Base-by-base conservation (phyloP, 2,329 filamentous ascomycete genomes). In the Dactylella cylindrospora region DNA sequence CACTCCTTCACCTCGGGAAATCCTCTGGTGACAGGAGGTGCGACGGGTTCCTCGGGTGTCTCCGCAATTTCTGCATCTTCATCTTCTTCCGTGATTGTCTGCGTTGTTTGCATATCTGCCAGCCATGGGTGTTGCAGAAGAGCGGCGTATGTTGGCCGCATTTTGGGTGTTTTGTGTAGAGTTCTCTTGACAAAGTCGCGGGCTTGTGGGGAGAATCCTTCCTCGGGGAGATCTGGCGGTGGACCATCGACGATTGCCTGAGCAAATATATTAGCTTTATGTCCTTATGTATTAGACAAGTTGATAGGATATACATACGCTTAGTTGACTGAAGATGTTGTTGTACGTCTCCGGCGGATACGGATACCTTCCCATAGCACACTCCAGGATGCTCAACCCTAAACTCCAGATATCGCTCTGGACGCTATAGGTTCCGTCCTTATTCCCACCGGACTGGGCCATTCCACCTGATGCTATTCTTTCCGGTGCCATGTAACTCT, bases 401-500 rank as follows among this genome's bases (percentile, higher is more conserved):
- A 98, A 75, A 73, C 89, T 95, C 93, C 93, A 98, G 60, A 98
- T 91, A 71, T 98, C 93, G 71, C 89, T 95, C 74, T 97, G 93
- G 31, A 98, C 93, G 72, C 88, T 95, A 74, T 98, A 98, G 2
- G 91, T 95, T 53, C 91, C 91, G 12, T 64, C 64, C 23, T 50
- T 64, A 20, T 64, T 54, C 59, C 85, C 85, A 4, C 81, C 78
- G 20, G 85, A 85, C 3, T 82, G 79, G 64, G 85, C 81, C 57
- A 90, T 83, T 17, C 86, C 86, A 53, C 90, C 90, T 41, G 88
- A 89, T 6, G 89, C 89, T 69, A 98, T 98, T 66, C 93, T 79
- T 73, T 98, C 93, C 0, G 93, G 93, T 0, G 93, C 93, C 93
- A 98, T 98, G 75, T 98, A 98, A 71, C 90, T 96, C 75, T 98